These are phyloP conservation scores for Biscutella laevigata DNA, from an alignment of 441 rosid species.

Conservation along the genomic window DNA sequence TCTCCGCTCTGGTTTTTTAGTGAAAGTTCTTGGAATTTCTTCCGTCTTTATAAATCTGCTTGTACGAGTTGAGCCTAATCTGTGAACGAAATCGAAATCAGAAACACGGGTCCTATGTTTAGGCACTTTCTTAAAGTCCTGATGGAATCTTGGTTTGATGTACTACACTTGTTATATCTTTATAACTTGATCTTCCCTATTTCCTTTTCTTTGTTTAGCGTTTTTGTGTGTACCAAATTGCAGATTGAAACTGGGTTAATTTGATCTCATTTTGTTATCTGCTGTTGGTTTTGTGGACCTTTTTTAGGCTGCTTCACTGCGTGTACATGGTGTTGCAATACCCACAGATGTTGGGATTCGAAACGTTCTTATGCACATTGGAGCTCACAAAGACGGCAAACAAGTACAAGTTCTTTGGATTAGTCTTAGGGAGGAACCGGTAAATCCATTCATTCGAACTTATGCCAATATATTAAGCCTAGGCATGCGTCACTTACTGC, in stretches of 20 bases:
- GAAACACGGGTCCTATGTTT: neutral
- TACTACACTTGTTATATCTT: too few relatives aligned
- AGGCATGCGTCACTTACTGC: neutral
- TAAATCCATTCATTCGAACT: conserved; percentile 24
- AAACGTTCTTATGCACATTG: conserved; percentile 79
- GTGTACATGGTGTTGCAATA: conserved; percentile 92
- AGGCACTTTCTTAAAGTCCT: neutral
- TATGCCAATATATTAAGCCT: neutral
- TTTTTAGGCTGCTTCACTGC: conserved; percentile 66
- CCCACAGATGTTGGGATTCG: conserved; percentile 80
- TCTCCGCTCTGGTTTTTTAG: neutral
- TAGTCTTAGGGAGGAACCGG: conserved; percentile 97
- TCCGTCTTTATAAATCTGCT: neutral
- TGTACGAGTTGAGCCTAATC: conserved; percentile 6
- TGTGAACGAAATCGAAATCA: conserved; percentile 4
- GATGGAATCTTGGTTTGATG: neutral
- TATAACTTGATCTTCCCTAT: neutral
- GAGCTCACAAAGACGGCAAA: conserved; percentile 57
- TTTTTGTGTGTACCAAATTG: neutral
- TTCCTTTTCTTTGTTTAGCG: neutral
- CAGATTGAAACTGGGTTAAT: neutral
- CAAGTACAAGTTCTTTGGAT: conserved; percentile 73
- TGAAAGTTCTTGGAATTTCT: neutral
- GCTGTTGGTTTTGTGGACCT: conserved; percentile 5
- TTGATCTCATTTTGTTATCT: neutral